Evolutionary conservation across 2,329 filamentous ascomycete species (phyloP).

Genomic region (Colletotrichum sp.): DNA sequence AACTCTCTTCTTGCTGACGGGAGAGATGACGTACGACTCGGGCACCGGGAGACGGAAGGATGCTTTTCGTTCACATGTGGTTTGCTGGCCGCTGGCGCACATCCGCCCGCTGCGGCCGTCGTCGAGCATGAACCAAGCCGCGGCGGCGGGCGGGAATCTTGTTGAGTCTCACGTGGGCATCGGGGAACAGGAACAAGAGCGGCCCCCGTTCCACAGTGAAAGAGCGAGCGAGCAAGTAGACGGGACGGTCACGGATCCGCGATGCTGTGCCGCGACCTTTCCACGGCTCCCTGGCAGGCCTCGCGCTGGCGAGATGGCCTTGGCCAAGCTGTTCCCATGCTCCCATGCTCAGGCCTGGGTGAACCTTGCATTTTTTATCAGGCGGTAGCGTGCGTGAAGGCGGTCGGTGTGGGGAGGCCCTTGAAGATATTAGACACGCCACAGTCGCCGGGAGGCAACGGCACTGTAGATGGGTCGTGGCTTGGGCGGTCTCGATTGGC

Average conservation of each 20-base stretch:
- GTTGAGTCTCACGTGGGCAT: constrained; percentile 17
- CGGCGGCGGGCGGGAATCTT: constrained; percentile 9
- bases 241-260: neutral
- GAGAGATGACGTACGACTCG: constrained; percentile 19
- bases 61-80: neutral
- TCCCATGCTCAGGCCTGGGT: constrained; percentile 14
- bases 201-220: constrained; percentile 12
- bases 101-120: neutral
- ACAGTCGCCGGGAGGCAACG: neutral
- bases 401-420: constrained; percentile 15
- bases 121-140: constrained; percentile 12
- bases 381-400: constrained; percentile 14
- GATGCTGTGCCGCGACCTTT: constrained; percentile 12
- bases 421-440: constrained; percentile 9
- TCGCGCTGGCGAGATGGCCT: neutral
- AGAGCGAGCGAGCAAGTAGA: neutral
- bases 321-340: constrained; percentile 16
- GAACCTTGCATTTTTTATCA: constrained; percentile 18
- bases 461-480: neutral
- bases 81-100: constrained; percentile 6
- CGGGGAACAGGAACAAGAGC: neutral
- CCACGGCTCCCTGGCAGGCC: neutral
- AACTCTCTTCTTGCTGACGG: constrained; percentile 4
- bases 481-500: constrained; percentile 5
- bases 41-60: neutral